phyloP scores from a whole-genome alignment of 1,139 yeast genomes.

The Magnusiomyces magnusii region DNA sequence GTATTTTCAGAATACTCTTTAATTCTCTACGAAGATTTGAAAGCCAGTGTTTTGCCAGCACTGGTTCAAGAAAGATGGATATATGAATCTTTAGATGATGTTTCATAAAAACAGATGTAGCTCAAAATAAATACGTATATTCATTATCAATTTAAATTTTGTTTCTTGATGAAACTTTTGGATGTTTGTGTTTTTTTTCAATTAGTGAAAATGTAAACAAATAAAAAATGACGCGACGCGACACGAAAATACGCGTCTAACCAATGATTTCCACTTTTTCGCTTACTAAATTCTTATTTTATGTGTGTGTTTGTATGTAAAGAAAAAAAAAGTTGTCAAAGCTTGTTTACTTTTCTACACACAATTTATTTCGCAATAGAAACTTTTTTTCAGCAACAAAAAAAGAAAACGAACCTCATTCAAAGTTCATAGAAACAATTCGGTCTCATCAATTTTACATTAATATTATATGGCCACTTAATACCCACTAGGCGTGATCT shows the following conservation, averaged over 20 bases:
- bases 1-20: constrained; percentile 1
- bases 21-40: neutral
- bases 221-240: neutral
- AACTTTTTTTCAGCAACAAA: no score
- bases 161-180: neutral
- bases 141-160: no score
- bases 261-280: no score
- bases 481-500: neutral
- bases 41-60: neutral
- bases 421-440: neutral
- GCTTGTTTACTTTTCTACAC: neutral
- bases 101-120: neutral
- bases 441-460: neutral
- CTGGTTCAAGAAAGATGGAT: constrained; percentile 3
- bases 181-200: neutral
- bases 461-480: neutral
- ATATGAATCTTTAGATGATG: constrained; percentile 5
- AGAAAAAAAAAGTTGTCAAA: neutral
- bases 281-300: no score
- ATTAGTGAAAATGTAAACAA: neutral
- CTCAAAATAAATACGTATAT: no score
- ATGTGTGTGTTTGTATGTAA: neutral
- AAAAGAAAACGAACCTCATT: no score
- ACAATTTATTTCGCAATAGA: neutral
- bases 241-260: neutral